Conservation (phyloP, 768 basidiomycete species). For the Royoungia palumana region DNA sequence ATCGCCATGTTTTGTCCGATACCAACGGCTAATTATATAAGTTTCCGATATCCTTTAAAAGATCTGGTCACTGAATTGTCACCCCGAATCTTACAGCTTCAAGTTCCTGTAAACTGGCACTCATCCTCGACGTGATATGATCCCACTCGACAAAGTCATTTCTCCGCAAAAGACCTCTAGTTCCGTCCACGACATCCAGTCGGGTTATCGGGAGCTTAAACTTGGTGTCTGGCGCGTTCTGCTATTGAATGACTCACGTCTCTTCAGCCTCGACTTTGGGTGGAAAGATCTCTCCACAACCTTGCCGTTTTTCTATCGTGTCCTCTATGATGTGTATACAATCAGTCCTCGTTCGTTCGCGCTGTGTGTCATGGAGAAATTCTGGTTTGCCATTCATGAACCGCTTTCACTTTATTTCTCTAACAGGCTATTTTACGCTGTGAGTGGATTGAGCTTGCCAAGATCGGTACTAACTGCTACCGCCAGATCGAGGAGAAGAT, state of each 20-base stretch:
- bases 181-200: not conserved
- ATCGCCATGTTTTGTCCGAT: too few relatives aligned
- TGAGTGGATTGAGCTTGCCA: conserved; percentile 1
- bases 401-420: conserved; percentile 24
- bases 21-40: too few relatives aligned
- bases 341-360: conserved; percentile 20
- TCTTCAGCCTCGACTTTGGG: conserved; percentile 5
- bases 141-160: not conserved
- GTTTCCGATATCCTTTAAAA: too few relatives aligned
- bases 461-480: not conserved
- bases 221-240: conserved; percentile 28
- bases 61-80: too few relatives aligned
- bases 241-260: conserved; percentile 9
- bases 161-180: not conserved
- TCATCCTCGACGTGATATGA: too few relatives aligned
- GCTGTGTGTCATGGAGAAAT: conserved; percentile 2
- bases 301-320: conserved; percentile 12
- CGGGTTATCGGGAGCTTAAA: conserved; percentile 8
- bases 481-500: conserved; percentile 23
- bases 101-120: too few relatives aligned
- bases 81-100: too few relatives aligned
- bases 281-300: conserved; percentile 3
- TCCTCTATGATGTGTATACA: conserved; percentile 19
- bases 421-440: conserved; percentile 19
- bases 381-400: conserved; percentile 19